These are phyloP conservation scores for Cupressus sempervirens DNA, from an alignment of 75 land plant species.

Conservation along the genomic window DNA sequence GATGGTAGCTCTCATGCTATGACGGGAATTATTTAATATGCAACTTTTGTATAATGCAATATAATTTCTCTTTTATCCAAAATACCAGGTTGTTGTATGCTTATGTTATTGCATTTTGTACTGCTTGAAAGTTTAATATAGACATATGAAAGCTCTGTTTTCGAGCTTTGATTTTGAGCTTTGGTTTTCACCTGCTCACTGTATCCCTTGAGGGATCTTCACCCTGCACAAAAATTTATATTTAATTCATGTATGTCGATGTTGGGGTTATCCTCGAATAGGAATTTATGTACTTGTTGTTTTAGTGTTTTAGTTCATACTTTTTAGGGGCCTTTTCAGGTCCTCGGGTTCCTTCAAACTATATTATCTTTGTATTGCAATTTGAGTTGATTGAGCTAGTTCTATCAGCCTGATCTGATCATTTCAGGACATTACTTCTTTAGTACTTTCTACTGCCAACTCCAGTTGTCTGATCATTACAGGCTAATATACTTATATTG, in stretches of 20 bases:
- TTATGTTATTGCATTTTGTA: neutral
- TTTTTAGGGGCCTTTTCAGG: neutral
- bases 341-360: neutral
- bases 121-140: neutral
- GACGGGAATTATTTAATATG: too few species aligned
- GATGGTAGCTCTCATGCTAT: too few species aligned
- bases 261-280: neutral
- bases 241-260: neutral
- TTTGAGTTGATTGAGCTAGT: neutral
- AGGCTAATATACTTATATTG: neutral
- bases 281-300: neutral
- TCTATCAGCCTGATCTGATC: neutral
- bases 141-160: neutral
- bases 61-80: too few species aligned
- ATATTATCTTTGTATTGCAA: neutral
- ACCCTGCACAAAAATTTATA: neutral
- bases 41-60: too few species aligned
- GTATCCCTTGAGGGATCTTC: neutral
- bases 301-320: neutral
- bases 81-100: neutral
- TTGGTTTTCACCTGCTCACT: neutral
- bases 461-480: neutral
- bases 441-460: neutral
- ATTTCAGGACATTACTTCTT: neutral
- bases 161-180: neutral